These are phyloP conservation scores for Forsythia suspensa DNA, from an alignment of 257 asterid genomes.

Conservation along the genomic window DNA sequence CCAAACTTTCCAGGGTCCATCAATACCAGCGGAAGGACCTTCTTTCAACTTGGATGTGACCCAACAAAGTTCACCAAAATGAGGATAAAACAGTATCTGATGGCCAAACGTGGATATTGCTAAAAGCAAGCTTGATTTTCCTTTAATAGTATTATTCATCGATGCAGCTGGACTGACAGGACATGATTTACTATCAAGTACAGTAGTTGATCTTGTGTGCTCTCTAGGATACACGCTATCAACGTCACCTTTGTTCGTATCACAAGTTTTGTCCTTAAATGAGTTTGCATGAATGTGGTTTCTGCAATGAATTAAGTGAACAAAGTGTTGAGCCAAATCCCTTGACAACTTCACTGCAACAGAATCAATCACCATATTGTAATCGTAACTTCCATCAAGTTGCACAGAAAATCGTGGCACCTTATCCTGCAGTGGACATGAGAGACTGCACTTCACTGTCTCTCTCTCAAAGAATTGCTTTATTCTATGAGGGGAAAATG, in stretches of 20 bases:
- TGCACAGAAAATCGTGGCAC: constrained; percentile 65
- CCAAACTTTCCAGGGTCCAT: constrained; percentile 93
- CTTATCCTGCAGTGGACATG: constrained; percentile 43
- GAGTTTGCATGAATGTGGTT: constrained; percentile 46
- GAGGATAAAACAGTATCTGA: constrained; percentile 88
- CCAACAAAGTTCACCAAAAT: constrained; percentile 98
- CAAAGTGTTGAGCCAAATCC: constrained; percentile 71
- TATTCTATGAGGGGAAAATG: constrained; percentile 59
- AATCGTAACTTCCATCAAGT: constrained; percentile 63
- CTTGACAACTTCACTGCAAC: constrained; percentile 64
- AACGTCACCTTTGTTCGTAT: constrained; percentile 32
- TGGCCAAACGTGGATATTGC: constrained; percentile 88
- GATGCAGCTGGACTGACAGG: constrained; percentile 30
- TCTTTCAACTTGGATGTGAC: constrained; percentile 87
- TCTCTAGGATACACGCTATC: constrained; percentile 16
- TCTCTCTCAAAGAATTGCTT: constrained; percentile 68
- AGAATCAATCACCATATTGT: constrained; percentile 44
- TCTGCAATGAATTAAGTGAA: constrained; percentile 57
- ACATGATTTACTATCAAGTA: constrained; percentile 32
- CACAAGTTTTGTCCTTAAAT: constrained; percentile 31
- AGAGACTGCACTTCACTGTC: constrained; percentile 35
- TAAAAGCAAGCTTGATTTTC: constrained; percentile 63
- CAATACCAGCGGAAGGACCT: constrained; percentile 72
- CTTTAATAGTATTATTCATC: constrained; percentile 47
- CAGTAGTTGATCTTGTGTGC: too few species aligned